Conservation (phyloP, 2,329 filamentous ascomycete genomes). For the Coniochaeta sp. region DNA sequence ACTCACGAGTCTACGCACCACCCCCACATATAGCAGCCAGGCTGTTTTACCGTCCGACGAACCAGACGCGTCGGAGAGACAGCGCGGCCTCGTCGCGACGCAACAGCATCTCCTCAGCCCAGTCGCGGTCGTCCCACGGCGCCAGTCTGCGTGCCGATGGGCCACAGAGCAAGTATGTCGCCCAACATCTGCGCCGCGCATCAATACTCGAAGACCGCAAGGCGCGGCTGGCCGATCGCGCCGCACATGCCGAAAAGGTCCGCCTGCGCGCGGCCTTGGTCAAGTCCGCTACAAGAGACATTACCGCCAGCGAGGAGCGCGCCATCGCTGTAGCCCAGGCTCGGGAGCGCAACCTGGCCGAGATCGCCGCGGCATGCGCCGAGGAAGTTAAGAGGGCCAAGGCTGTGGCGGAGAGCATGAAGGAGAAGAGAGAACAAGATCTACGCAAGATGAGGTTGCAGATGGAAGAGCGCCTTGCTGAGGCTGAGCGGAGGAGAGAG, state of each 20-base stretch:
- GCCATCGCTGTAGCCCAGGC: slow-evolving; percentile 72
- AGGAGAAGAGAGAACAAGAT: slow-evolving; percentile 71
- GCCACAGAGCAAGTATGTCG: slow-evolving; percentile 70
- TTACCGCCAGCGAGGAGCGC: slow-evolving; percentile 63
- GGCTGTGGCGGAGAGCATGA: slow-evolving; percentile 74
- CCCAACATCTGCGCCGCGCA: slow-evolving; percentile 70
- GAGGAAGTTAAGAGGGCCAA: slow-evolving; percentile 79
- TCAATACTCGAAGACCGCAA: slow-evolving; percentile 77
- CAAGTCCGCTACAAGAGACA: slow-evolving; percentile 60
- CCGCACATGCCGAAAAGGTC: slow-evolving; percentile 78
- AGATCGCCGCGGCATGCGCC: slow-evolving; percentile 73
- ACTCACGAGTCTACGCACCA: slow-evolving; percentile 45
- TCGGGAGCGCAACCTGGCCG: slow-evolving; percentile 71
- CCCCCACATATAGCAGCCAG: slow-evolving; percentile 72
- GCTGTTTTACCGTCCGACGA: slow-evolving; percentile 56
- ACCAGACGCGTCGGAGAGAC: slow-evolving; percentile 60
- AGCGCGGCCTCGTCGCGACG: slow-evolving; percentile 73
- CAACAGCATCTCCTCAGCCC: slow-evolving; percentile 71
- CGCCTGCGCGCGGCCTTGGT: slow-evolving; percentile 66
- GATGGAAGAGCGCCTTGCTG: slow-evolving; percentile 74
- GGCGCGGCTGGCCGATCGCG: slow-evolving; percentile 70
- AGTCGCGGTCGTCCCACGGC: slow-evolving; percentile 61
- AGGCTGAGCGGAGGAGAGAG: slow-evolving; percentile 65
- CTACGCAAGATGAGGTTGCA: slow-evolving; percentile 61
- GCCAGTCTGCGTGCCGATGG: slow-evolving; percentile 40